These are phyloP conservation scores for Trichoderma citrinoviride DNA, from an alignment of 2,329 filamentous ascomycete species.

Conservation along the genomic window DNA sequence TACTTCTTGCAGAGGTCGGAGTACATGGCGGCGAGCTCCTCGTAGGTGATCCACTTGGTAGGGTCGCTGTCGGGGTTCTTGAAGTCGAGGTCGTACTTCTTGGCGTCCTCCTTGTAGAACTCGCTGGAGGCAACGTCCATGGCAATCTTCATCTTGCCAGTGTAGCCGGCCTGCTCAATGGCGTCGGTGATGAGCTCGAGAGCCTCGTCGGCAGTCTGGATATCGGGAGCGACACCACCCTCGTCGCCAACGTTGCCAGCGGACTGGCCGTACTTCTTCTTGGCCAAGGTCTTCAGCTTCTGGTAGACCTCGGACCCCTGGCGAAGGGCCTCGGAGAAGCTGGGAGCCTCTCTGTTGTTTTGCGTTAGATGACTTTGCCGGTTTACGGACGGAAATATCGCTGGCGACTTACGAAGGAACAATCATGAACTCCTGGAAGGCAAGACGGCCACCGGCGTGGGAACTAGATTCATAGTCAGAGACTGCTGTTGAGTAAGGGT, in stretches of 20 bases:
- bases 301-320: constrained; percentile 98
- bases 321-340: constrained; percentile 94
- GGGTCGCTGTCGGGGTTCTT: constrained; percentile 98
- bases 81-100: constrained; percentile 99
- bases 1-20: constrained; percentile 86
- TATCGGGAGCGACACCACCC: constrained; percentile 98
- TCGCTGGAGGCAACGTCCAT: constrained; percentile 99
- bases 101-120: constrained; percentile 96
- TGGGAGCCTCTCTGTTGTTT: constrained; percentile 68
- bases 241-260: constrained; percentile 99
- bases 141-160: constrained; percentile 93
- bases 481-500: neutral
- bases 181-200: constrained; percentile 92
- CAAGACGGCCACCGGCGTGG: constrained; percentile 93
- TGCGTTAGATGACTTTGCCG: constrained; percentile 16
- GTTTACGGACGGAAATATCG: neutral
- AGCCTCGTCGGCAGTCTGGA: constrained; percentile 94
- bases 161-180: constrained; percentile 94
- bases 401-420: constrained; percentile 63
- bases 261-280: constrained; percentile 99
- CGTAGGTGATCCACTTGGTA: constrained; percentile 97
- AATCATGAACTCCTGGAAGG: constrained; percentile 97
- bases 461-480: constrained; percentile 54
- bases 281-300: constrained; percentile 91
- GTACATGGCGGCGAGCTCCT: constrained; percentile 93